A percentile compares a stretch with the other conserved stretches of the same genome.
Conservation (phyloP, 441 rosid species). For the Biscutella laevigata region DNA sequence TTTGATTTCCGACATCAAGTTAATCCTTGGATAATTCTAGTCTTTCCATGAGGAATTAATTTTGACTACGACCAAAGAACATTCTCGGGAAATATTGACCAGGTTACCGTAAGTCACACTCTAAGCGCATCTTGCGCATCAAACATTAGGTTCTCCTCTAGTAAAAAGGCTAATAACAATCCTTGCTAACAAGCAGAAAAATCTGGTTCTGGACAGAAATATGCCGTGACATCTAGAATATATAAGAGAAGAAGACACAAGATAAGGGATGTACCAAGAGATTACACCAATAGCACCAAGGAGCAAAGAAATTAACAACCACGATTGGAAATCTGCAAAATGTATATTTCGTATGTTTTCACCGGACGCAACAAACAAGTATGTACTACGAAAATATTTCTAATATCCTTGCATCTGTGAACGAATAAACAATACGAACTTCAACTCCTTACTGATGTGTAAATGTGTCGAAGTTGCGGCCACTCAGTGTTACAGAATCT, state of each 20-base stretch:
- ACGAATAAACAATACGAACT: not conserved
- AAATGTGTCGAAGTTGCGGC: conserved; percentile 60
- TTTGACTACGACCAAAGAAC: conserved; percentile 1
- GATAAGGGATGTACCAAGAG: conserved; percentile 60
- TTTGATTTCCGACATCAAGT: not conserved
- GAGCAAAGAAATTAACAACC: conserved; percentile 90
- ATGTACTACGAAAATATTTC: not conserved
- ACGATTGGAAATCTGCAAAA: conserved; percentile 72
- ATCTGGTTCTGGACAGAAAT: not conserved
- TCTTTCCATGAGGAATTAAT: not conserved
- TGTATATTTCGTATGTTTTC: conserved; percentile 6
- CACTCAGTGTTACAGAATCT: conserved; percentile 50
- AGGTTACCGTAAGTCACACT: not conserved
- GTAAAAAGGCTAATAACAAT: conserved; percentile 3
- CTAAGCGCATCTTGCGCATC: not conserved
- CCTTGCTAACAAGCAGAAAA: conserved; percentile 4
- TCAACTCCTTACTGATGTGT: conserved; percentile 60
- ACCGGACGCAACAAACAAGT: conserved; percentile 1
- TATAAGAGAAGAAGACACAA: not conserved
- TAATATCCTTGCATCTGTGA: not conserved
- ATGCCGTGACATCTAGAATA: conserved; percentile 5
- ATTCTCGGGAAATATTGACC: conserved; percentile 5
- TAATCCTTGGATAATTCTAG: not conserved
- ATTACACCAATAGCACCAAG: conserved; percentile 96
- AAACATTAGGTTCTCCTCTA: conserved; percentile 5